Evolutionary conservation across 108 stramenopile species (phyloP), one percentile per base, ranked within the genome.

Genomic region (Skeletonema menzelii): DNA sequence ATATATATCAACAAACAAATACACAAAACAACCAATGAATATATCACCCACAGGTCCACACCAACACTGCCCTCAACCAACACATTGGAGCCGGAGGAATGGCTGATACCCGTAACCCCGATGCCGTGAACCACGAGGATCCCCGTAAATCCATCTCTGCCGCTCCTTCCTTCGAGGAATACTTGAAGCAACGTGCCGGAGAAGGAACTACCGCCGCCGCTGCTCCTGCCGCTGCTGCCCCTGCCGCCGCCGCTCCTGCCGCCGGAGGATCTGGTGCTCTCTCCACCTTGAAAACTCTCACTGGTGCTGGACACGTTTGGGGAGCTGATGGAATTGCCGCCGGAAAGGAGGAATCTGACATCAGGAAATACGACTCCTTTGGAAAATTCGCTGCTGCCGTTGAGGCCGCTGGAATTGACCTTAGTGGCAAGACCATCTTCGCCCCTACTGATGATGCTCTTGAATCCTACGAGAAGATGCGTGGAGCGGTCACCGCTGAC

Each of bases 131-230:
- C 37, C 60, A 91, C 75, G 82, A 84, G 56, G 90, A 91, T 73
- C 75, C 84, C 27, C 87, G 90, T 68, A 89, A 91, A 78, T 85
- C 84, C 63, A 91, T 91, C 87, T 77, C 77, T 44, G 78, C 71
- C 1, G 87, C 88, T 27, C 90, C 90, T 46, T 79, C 82, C 17
- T 91, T 89, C 78, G 90, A 91, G 71, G 90, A 91, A 67, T 91
- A 88, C 88, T 49, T 91, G 70, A 91, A 91, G 87, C 53, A 58
- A 40, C 85, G 85, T 37, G 28, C 59, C 28, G 59, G 17, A 1
- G 59, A 60, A 30, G 63, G 30, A 31, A 8, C 55, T 12, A 44
- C 76, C 24, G 68, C 75, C 15, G 44, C 75, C 5, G 62, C 53
- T 20, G 68, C 67, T 15, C 32, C 75, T 10, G 32, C 59, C 5